phyloP scores from a whole-genome alignment of 75 land plant genomes.

The Sequoia sempervirens region DNA sequence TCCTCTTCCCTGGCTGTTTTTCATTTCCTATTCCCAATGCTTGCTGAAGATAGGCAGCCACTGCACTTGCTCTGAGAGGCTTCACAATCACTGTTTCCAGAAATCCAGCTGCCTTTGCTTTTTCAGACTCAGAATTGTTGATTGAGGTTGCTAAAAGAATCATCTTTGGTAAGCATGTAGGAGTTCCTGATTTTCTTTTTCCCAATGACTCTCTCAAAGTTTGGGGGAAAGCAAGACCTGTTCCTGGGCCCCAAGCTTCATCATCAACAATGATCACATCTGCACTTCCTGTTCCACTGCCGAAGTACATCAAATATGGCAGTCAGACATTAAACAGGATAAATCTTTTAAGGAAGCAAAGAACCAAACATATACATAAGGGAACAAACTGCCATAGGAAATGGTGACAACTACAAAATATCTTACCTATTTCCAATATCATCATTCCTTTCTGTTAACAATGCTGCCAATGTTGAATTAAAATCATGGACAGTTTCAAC shows the following conservation, averaged over 20 bases:
- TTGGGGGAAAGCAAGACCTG: slow-evolving; percentile 39
- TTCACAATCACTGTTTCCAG: slow-evolving; percentile 57
- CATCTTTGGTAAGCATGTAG: slow-evolving; percentile 37
- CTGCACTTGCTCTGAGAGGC: slow-evolving; percentile 61
- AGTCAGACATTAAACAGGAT: slow-evolving; percentile 3
- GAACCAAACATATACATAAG: not conserved
- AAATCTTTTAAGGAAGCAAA: not conserved
- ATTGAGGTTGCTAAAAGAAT: slow-evolving; percentile 60
- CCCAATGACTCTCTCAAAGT: slow-evolving; percentile 23
- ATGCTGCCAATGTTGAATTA: slow-evolving; percentile 19
- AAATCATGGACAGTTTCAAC: slow-evolving; percentile 35
- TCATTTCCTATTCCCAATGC: slow-evolving; percentile 41
- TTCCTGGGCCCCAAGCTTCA: slow-evolving; percentile 61
- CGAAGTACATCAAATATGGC: slow-evolving; percentile 5
- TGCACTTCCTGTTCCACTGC: slow-evolving; percentile 33
- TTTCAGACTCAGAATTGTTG: slow-evolving; percentile 24
- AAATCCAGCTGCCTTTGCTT: slow-evolving; percentile 43
- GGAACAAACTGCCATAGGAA: not conserved
- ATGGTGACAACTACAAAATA: not conserved
- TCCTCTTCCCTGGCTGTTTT: slow-evolving; percentile 21
- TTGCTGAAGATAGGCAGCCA: slow-evolving; percentile 50
- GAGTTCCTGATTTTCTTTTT: slow-evolving; percentile 10
- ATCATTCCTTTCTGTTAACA: not conserved
- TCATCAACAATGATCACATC: slow-evolving; percentile 82
- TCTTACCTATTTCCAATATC: not conserved